Percentiles rank a stretch among this genome's conserved stretches.
phyloP scores from a whole-genome alignment of 139 green algal species.

The Chlorella sp. region DNA sequence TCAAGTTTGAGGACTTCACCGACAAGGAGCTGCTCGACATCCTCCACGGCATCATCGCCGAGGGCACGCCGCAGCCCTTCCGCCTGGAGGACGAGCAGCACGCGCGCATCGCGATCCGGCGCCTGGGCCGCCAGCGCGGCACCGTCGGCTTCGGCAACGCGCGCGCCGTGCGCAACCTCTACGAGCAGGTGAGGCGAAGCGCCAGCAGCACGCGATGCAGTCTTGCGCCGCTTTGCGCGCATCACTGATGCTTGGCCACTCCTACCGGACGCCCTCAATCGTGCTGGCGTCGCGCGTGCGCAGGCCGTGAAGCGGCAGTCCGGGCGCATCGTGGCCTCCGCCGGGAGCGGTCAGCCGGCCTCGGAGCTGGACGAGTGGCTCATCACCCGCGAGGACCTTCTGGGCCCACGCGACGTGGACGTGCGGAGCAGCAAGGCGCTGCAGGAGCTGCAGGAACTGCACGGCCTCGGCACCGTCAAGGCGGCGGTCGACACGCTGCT shows the following conservation, averaged over 20 bases:
- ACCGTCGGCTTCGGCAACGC: slow-evolving; percentile 43
- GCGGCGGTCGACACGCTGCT: slow-evolving; percentile 28
- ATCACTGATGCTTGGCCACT: too few species aligned
- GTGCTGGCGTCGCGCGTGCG: too few species aligned
- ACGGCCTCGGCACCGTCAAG: slow-evolving; percentile 33
- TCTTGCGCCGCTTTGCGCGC: too few species aligned
- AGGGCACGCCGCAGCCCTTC: slow-evolving; percentile 12
- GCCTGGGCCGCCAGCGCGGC: slow-evolving; percentile 32
- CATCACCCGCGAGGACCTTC: slow-evolving; percentile 37
- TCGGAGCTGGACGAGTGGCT: slow-evolving; percentile 17
- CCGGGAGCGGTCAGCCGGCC: background rate
- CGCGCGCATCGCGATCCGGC: slow-evolving; percentile 24
- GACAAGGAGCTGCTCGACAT: slow-evolving; percentile 38
- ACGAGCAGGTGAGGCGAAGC: too few species aligned
- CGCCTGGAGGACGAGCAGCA: slow-evolving; percentile 27
- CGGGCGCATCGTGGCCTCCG: slow-evolving; percentile 14
- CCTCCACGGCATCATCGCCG: slow-evolving; percentile 19
- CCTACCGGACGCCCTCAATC: too few species aligned
- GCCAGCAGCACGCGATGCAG: too few species aligned
- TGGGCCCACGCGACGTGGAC: slow-evolving; percentile 35
- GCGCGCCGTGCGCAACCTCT: slow-evolving; percentile 35
- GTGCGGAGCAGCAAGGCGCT: slow-evolving; percentile 15
- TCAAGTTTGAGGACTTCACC: slow-evolving; percentile 31
- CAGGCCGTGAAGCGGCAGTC: slow-evolving; percentile 25
- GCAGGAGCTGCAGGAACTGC: slow-evolving; percentile 25